These are phyloP conservation scores for Lenzites betulinus DNA, from an alignment of 768 basidiomycete species.

Conservation along the genomic window DNA sequence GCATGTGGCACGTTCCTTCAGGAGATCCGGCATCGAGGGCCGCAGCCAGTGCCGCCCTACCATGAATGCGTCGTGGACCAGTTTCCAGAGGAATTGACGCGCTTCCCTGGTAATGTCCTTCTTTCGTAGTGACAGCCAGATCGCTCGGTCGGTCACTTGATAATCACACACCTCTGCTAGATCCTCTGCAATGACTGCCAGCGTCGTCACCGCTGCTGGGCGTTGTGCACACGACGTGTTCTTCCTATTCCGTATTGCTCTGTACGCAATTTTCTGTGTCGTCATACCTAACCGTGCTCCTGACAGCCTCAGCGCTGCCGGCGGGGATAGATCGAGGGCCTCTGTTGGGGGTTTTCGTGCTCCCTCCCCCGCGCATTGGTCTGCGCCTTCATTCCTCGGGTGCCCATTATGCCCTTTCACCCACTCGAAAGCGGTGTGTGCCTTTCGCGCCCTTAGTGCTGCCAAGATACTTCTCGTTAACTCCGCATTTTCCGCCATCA, in stretches of 20 bases:
- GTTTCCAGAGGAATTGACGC: not conserved
- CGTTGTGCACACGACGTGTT: too few species aligned
- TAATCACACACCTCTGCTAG: not conserved
- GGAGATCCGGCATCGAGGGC: not conserved
- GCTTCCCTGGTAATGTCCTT: not conserved
- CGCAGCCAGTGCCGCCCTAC: constrained; percentile 5
- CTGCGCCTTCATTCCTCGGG: too few species aligned
- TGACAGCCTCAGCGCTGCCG: too few species aligned
- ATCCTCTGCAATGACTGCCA: not conserved
- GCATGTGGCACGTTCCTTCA: not conserved
- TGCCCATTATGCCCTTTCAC: too few species aligned
- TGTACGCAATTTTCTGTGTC: not conserved
- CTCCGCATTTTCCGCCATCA: not conserved
- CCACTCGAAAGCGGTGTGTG: too few species aligned
- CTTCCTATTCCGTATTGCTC: not conserved
- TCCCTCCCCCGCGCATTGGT: too few species aligned
- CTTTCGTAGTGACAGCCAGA: not conserved
- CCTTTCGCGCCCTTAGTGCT: too few species aligned
- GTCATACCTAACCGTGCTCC: too few species aligned
- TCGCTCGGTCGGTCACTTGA: not conserved
- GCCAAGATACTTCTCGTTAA: not conserved
- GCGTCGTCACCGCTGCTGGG: not conserved
- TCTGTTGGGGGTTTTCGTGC: too few species aligned
- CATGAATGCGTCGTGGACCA: constrained; percentile 3
- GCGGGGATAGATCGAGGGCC: too few species aligned